phyloP scores from a whole-genome alignment of 2,329 filamentous ascomycete genomes.

The Neofusicoccum ribis region DNA sequence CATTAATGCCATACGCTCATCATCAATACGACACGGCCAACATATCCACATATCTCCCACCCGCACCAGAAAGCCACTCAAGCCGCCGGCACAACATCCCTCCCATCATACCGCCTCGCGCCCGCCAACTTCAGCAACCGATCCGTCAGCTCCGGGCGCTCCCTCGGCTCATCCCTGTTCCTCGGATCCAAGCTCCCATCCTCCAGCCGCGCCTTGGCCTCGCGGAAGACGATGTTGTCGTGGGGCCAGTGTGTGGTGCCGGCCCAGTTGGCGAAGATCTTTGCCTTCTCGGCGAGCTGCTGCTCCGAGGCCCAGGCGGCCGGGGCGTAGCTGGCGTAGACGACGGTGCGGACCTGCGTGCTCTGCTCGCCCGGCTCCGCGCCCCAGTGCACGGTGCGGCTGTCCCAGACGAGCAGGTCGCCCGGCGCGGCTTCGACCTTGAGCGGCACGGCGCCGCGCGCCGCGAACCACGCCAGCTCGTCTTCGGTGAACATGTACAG shows the following conservation, averaged over 20 bases:
- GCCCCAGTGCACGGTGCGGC: slow-evolving; percentile 34
- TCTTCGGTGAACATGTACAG: slow-evolving; percentile 32
- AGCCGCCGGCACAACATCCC: slow-evolving; percentile 6
- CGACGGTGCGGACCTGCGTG: slow-evolving; percentile 2
- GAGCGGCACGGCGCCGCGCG: slow-evolving; percentile 38
- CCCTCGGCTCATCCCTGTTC: slow-evolving; percentile 9
- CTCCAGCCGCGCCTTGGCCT: background rate
- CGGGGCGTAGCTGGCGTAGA: slow-evolving; percentile 23
- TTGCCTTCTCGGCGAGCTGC: slow-evolving; percentile 22
- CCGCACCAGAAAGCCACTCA: background rate
- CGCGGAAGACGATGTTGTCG: slow-evolving; percentile 12
- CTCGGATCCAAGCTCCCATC: slow-evolving; percentile 6
- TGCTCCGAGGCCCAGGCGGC: slow-evolving; percentile 21
- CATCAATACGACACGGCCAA: too few species aligned
- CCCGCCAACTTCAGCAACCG: slow-evolving; percentile 19
- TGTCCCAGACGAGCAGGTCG: slow-evolving; percentile 51
- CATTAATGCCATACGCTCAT: too few species aligned
- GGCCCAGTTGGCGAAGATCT: slow-evolving; percentile 18
- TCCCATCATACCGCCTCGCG: slow-evolving; percentile 14
- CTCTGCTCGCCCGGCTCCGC: slow-evolving; percentile 20
- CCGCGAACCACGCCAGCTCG: slow-evolving; percentile 44
- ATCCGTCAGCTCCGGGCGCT: slow-evolving; percentile 1
- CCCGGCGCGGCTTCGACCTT: slow-evolving; percentile 47
- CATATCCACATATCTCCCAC: background rate
- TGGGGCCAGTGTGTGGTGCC: slow-evolving; percentile 22